Conservation (phyloP, 2,329 filamentous ascomycete species). For the Pseudogymnoascus sp. region DNA sequence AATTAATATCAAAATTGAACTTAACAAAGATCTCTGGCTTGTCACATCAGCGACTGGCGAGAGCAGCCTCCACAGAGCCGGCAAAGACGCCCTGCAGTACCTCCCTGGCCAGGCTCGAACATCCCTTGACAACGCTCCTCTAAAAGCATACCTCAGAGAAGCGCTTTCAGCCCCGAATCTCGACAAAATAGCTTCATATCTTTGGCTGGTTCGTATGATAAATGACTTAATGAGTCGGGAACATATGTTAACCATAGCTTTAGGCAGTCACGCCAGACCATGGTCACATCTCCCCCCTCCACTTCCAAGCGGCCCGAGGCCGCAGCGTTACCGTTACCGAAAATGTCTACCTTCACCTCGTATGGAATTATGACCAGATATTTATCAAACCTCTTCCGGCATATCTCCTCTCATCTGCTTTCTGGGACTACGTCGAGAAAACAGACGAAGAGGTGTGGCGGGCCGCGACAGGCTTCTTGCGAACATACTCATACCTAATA, state of each 20-base stretch:
- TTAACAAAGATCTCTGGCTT: neutral
- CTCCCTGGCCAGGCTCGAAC: neutral
- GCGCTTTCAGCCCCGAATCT: conserved; percentile 6
- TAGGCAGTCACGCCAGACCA: neutral
- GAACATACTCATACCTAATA: conserved; percentile 28
- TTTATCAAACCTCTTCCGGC: conserved; percentile 29
- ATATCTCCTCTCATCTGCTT: conserved; percentile 23
- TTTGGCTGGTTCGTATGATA: conserved; percentile 12
- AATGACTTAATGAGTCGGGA: neutral
- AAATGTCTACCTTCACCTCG: conserved; percentile 29
- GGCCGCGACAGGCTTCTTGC: conserved; percentile 26
- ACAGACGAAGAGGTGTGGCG: neutral
- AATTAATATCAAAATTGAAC: neutral
- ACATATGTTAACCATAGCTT: neutral
- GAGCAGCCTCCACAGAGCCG: neutral
- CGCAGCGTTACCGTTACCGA: conserved; percentile 30
- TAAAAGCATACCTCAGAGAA: neutral
- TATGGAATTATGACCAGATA: conserved; percentile 25
- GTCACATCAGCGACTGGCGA: neutral
- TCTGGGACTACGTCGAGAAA: conserved; percentile 23
- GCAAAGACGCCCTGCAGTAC: neutral
- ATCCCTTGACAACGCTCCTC: neutral
- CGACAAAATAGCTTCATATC: conserved; percentile 9
- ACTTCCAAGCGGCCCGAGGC: conserved; percentile 25
- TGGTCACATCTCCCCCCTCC: conserved; percentile 18